Conservation (phyloP, 257 asterid genomes). For the Ocimum tenuiflorum region DNA sequence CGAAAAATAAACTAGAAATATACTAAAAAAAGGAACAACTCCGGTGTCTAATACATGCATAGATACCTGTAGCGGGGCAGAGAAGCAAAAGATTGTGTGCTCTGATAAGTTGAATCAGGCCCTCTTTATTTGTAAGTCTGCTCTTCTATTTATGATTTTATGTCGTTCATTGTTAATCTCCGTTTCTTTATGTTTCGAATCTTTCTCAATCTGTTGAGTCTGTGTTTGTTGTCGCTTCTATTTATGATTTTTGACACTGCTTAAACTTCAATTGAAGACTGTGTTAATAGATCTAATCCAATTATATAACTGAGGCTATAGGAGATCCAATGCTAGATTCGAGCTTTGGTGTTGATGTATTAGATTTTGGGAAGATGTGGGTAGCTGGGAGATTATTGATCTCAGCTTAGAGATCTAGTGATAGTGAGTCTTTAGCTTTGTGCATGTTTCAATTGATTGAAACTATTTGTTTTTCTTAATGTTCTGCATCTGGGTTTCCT, state of each 20-base stretch:
- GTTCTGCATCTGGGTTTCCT: conserved; percentile 34
- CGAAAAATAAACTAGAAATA: not conserved
- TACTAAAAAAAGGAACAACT: not conserved
- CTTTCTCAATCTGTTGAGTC: conserved; percentile 1
- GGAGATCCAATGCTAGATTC: conserved; percentile 39
- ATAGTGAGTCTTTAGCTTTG: conserved; percentile 18
- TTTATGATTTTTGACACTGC: conserved; percentile 6
- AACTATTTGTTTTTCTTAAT: conserved; percentile 22
- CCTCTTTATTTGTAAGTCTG: conserved; percentile 28
- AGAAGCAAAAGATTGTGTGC: conserved; percentile 14
- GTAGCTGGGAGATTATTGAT: conserved; percentile 46
- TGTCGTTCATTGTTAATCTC: not conserved
- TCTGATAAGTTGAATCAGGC: conserved; percentile 24
- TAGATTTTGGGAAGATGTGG: conserved; percentile 25
- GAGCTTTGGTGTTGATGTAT: conserved; percentile 30
- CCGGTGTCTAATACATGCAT: conserved; percentile 17
- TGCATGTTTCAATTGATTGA: conserved; percentile 31
- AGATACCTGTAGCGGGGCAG: conserved; percentile 25
- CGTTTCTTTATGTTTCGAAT: not conserved
- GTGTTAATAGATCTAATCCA: conserved; percentile 48
- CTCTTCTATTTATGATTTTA: not conserved
- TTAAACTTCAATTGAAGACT: conserved; percentile 7
- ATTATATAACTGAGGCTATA: conserved; percentile 11
- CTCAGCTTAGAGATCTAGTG: conserved; percentile 60
- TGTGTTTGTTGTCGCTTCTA: not conserved